Base-by-base conservation (phyloP, 192 early-diverging fungal species). In the Umbelopsis isabellina region DNA sequence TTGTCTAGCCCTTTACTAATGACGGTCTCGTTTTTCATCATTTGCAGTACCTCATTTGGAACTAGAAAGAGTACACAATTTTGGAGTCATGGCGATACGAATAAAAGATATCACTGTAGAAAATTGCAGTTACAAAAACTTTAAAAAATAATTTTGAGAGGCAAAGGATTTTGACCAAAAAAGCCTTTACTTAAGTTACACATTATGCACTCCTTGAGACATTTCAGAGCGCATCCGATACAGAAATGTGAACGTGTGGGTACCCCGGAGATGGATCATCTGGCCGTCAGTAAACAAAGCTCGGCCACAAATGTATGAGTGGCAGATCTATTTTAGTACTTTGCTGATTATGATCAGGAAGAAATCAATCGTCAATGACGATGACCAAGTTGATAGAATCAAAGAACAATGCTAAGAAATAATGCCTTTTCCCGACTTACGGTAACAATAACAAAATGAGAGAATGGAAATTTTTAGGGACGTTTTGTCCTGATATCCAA, bases 41-140 rank as follows among this genome's bases (percentile, higher is more conserved):
- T 20, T 20, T 25, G 12, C 30, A 73, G 73, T 74, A 74, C 48
- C 73, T 74, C 67, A 74, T 74, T 50, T 74, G 73, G 73, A 74
- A 74, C 66, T 74, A 74, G 73, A 55, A 48, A 30, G 30, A 16
- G 13, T 25, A 61, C 13, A 23, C 9, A 35, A 13, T 25, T 16
- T 61, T 61, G 15, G 48, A 16, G 20, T 49, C 20, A 49, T 25
- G 21, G 27, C 15, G 15, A 61, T 61, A 18, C 25, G 10, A 61
- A 61, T 61, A 61, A 61, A 61, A 61, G 27, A 61, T 11, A 61
- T 61, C 30, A 35, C 55, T 61, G 55, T 61, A 61, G 55, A 61
- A 41, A 27, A 16, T 35, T 27, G 30, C 55, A 61, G 55, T 33
- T 35, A 27, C 37, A 41, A 1, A 41, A 41, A 41, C 5, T 41